phyloP scores from a whole-genome alignment of 1,284 basidiomycete genomes.

The Cerrena zonata region DNA sequence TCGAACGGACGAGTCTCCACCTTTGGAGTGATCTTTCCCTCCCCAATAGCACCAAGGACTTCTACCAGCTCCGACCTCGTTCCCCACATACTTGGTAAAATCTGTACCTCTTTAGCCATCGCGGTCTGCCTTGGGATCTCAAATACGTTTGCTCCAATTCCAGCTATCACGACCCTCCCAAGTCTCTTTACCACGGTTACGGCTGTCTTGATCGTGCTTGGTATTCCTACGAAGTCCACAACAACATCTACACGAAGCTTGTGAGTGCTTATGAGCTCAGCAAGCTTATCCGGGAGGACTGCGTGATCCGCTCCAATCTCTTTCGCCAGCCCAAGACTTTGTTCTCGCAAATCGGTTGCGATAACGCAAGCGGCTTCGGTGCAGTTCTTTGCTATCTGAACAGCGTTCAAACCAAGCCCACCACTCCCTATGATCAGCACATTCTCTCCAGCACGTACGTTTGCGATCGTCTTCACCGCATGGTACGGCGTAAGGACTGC shows the following conservation, averaged over 20 bases:
- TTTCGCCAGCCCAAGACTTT: slow-evolving; percentile 11
- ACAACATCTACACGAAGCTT: slow-evolving; percentile 35
- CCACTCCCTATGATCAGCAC: slow-evolving; percentile 21
- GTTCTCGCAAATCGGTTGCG: slow-evolving; percentile 16
- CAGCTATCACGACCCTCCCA: slow-evolving; percentile 17
- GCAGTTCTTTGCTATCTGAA: slow-evolving; percentile 20
- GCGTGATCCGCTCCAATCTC: slow-evolving; percentile 18
- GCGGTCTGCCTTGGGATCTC: slow-evolving; percentile 7
- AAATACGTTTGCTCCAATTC: slow-evolving; percentile 11
- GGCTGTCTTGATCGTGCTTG: slow-evolving; percentile 15
- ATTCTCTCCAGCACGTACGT: slow-evolving; percentile 15
- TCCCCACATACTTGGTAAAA: slow-evolving; percentile 16
- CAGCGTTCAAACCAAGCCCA: slow-evolving; percentile 19
- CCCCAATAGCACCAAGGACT: slow-evolving; percentile 17
- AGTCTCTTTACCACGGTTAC: slow-evolving; percentile 10
- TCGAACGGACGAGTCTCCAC: slow-evolving; percentile 18
- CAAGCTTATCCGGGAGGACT: slow-evolving; percentile 13
- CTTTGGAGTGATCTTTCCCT: slow-evolving; percentile 17
- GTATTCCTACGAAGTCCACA: slow-evolving; percentile 29
- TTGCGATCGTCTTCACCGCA: slow-evolving; percentile 14
- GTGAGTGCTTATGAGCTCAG: slow-evolving; percentile 17
- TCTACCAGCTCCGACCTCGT: slow-evolving; percentile 16
- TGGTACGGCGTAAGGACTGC: slow-evolving; percentile 22
- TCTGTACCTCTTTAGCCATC: slow-evolving; percentile 15
- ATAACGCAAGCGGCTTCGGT: slow-evolving; percentile 15